Evolutionary conservation across 345 rosid species (phyloP).

Genomic region (Arabis hirsuta): DNA sequence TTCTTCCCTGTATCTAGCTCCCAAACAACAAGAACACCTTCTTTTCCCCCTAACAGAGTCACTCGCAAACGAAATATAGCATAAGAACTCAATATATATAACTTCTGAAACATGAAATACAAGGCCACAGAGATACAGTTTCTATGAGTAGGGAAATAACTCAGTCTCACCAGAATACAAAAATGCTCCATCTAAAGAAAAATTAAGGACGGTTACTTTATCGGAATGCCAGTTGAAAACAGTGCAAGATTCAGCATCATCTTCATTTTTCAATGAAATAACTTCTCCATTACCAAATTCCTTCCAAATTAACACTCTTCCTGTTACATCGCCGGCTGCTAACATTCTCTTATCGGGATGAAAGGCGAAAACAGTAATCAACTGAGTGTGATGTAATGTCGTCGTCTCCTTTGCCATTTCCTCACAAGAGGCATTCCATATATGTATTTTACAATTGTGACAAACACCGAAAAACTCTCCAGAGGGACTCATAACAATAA

Average conservation of each 20-base stretch:
- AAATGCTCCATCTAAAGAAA: conserved; percentile 84
- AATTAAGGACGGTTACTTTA: conserved; percentile 58
- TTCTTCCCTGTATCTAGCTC: conserved; percentile 82
- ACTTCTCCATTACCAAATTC: conserved; percentile 59
- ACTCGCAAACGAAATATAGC: neutral
- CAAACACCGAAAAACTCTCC: conserved; percentile 61
- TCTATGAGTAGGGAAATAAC: neutral
- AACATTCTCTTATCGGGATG: conserved; percentile 71
- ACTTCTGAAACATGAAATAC: neutral
- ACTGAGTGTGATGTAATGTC: conserved; percentile 69
- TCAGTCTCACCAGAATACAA: conserved; percentile 63
- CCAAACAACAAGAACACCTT: conserved; percentile 91
- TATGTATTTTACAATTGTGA: conserved; percentile 49
- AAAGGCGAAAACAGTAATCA: conserved; percentile 63
- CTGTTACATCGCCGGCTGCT: conserved; percentile 82
- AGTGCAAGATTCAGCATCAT: conserved; percentile 68
- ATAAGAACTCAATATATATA: conserved; percentile 3
- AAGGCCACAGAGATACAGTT: neutral
- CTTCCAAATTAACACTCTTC: conserved; percentile 85
- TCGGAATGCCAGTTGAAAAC: conserved; percentile 72
- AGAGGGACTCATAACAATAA: conserved; percentile 56
- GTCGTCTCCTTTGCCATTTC: conserved; percentile 56
- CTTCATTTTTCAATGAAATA: conserved; percentile 56
- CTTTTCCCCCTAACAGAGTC: conserved; percentile 67
- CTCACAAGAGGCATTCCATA: conserved; percentile 66